Conservation (phyloP, 202 grass and related monocot species). For the Musa balbisiana region DNA sequence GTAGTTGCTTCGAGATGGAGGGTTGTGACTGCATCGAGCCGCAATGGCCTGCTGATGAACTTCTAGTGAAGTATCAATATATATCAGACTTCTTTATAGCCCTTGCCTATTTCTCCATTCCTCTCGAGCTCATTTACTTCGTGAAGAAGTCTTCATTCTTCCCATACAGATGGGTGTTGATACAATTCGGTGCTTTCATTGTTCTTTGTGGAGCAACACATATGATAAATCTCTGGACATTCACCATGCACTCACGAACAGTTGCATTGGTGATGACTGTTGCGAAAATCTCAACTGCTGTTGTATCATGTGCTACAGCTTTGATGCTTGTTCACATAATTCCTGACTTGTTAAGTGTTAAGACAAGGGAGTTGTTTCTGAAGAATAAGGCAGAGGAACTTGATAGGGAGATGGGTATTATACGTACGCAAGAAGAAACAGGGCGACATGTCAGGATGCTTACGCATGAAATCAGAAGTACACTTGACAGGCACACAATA, state of each 20-base stretch:
- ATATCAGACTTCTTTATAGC: conserved; percentile 95
- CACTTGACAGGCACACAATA: conserved; percentile 83
- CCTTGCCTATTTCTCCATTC: conserved; percentile 84
- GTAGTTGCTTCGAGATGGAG: conserved; percentile 17
- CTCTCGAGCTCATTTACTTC: conserved; percentile 75
- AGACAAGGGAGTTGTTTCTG: conserved; percentile 67
- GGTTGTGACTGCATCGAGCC: conserved; percentile 28
- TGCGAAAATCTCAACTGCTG: conserved; percentile 60
- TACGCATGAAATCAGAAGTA: conserved; percentile 95
- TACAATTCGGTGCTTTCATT: conserved; percentile 84
- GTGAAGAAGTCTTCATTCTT: conserved; percentile 80
- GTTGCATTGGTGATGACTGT: conserved; percentile 55
- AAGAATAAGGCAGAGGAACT: conserved; percentile 78
- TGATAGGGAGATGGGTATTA: conserved; percentile 78
- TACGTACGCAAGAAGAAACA: conserved; percentile 68
- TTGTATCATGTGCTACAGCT: conserved; percentile 78
- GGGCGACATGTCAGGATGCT: conserved; percentile 98
- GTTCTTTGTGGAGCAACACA: conserved; percentile 78
- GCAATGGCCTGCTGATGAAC: conserved; percentile 23
- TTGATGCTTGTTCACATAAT: conserved; percentile 88
- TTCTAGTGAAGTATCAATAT: conserved; percentile 70
- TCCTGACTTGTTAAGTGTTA: conserved; percentile 52
- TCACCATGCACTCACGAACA: conserved; percentile 44
- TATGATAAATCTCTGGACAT: conserved; percentile 73
- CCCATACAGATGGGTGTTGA: conserved; percentile 64